Conservation (phyloP, 2,329 filamentous ascomycete species). For the Arachnopeziza araneosa region DNA sequence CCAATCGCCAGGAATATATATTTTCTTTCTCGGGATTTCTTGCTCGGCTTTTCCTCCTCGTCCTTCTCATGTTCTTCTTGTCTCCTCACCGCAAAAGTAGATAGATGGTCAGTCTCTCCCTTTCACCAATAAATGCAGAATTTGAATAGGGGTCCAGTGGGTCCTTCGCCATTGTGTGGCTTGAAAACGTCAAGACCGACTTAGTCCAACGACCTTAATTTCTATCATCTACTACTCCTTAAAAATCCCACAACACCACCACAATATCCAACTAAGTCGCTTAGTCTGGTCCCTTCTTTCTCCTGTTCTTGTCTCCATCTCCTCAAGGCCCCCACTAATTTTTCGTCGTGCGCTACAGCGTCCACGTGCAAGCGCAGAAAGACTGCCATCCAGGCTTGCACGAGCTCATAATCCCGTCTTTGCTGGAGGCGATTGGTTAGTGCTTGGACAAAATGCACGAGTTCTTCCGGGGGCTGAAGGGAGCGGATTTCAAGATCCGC, state of each 20-base stretch:
- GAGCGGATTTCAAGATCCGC: constrained; percentile 90
- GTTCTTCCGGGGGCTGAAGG: constrained; percentile 56
- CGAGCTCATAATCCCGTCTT: constrained; percentile 83
- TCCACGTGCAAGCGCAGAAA: constrained; percentile 76
- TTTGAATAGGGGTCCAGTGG: too few relatives aligned
- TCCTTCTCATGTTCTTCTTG: too few relatives aligned
- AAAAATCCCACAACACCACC: constrained; percentile 80
- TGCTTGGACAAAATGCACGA: constrained; percentile 74
- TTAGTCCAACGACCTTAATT: too few relatives aligned
- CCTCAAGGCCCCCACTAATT: constrained; percentile 52
- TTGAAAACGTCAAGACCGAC: too few relatives aligned
- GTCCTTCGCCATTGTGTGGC: too few relatives aligned
- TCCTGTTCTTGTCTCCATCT: constrained; percentile 71
- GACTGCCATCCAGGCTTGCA: constrained; percentile 96
- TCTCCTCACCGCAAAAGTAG: too few relatives aligned
- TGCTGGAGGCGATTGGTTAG: constrained; percentile 64
- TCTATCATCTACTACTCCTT: constrained; percentile 41
- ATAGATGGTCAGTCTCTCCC: too few relatives aligned
- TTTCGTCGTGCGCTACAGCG: constrained; percentile 39
- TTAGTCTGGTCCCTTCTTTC: constrained; percentile 64
- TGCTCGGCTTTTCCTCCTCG: too few relatives aligned
- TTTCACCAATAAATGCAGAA: too few relatives aligned
- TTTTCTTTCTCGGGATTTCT: too few relatives aligned
- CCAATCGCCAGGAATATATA: too few relatives aligned
- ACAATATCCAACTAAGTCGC: constrained; percentile 78